phyloP scores from a whole-genome alignment of 2,329 filamentous ascomycete genomes.

The Pseudogymnoascus sp. region DNA sequence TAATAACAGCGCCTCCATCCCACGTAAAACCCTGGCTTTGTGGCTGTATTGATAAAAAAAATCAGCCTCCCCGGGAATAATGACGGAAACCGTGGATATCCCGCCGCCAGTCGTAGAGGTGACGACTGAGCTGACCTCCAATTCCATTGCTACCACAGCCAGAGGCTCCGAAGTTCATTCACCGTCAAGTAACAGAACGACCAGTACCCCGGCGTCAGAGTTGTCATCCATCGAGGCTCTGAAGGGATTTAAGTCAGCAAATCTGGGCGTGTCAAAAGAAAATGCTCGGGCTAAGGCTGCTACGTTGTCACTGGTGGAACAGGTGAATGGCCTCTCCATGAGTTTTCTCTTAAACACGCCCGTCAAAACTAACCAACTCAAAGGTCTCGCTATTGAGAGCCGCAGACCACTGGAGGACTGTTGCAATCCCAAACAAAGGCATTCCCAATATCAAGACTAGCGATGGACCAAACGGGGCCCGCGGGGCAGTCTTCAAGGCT shows the following conservation, averaged over 20 bases:
- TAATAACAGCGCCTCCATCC: neutral
- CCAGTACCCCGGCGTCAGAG: conserved; percentile 24
- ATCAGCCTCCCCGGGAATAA: neutral
- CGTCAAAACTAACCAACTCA: conserved; percentile 13
- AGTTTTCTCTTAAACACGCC: neutral
- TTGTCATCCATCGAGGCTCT: conserved; percentile 19
- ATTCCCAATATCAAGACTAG: conserved; percentile 58
- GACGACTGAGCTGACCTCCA: neutral
- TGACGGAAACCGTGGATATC: neutral
- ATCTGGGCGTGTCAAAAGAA: conserved; percentile 17
- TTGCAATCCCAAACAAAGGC: conserved; percentile 50
- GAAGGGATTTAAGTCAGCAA: conserved; percentile 17
- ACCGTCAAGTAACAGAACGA: conserved; percentile 18
- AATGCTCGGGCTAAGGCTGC: conserved; percentile 20
- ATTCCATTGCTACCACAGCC: neutral
- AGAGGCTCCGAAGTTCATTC: conserved; percentile 20
- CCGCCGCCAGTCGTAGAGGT: neutral
- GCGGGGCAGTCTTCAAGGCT: conserved; percentile 59
- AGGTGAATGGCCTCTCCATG: conserved; percentile 18
- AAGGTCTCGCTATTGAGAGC: conserved; percentile 52
- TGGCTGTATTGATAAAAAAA: neutral
- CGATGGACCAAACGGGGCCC: conserved; percentile 62
- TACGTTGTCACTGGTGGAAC: conserved; percentile 27
- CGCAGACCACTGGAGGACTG: conserved; percentile 63
- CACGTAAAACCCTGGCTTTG: neutral